Percentiles rank a stretch among this genome's conserved stretches.
These are phyloP conservation scores for Arachis stenosperma DNA, from an alignment of 306 rosid genomes.

Conservation along the genomic window DNA sequence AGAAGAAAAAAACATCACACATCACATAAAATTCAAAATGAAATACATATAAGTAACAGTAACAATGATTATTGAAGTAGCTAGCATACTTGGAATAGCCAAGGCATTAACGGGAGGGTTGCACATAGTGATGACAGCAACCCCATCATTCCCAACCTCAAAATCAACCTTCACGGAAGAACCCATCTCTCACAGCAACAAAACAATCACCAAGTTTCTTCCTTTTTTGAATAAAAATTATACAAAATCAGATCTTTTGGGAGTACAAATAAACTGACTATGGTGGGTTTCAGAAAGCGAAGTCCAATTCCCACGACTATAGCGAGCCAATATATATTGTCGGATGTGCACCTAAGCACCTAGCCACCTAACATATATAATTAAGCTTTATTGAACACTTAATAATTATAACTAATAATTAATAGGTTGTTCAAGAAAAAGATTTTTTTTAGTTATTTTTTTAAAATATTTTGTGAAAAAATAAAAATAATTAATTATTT, in stretches of 20 bases:
- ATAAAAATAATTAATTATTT: too few relatives aligned
- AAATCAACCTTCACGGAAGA: slow-evolving; percentile 60
- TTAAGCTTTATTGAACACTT: not conserved
- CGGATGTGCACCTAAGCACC: too few relatives aligned
- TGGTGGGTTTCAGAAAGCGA: slow-evolving; percentile 9
- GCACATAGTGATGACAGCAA: slow-evolving; percentile 77
- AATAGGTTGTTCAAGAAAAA: too few relatives aligned
- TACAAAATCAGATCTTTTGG: not conserved
- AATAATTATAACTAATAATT: not conserved
- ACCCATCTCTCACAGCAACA: slow-evolving; percentile 52
- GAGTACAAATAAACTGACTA: not conserved
- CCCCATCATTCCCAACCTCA: slow-evolving; percentile 91
- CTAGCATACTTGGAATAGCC: slow-evolving; percentile 64
- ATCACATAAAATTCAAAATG: not conserved
- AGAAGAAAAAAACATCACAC: not conserved
- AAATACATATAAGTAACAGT: slow-evolving; percentile 13
- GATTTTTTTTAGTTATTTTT: too few relatives aligned
- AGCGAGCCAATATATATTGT: not conserved
- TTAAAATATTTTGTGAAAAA: too few relatives aligned
- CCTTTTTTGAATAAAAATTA: not conserved
- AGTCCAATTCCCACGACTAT: not conserved
- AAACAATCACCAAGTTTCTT: not conserved
- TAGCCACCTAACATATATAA: too few relatives aligned
- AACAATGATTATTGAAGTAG: not conserved
- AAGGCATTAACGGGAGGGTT: slow-evolving; percentile 96